Conservation (phyloP, 352 stramenopile genomes). For the Globisporangium nodosum region DNA sequence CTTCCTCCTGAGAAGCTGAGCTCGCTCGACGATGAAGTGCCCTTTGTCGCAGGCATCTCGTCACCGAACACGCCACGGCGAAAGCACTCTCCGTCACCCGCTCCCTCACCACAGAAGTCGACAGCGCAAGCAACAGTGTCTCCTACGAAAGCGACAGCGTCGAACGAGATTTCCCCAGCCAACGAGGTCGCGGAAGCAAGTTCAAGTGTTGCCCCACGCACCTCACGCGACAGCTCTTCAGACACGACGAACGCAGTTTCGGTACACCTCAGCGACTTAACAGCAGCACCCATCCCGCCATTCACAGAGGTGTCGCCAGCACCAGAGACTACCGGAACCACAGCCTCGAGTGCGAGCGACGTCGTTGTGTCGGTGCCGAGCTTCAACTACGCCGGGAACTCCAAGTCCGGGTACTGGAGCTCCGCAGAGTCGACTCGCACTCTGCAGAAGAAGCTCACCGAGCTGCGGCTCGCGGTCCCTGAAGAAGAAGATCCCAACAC, state of each 20-base stretch:
- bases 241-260: background rate
- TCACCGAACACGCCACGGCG: constrained; percentile 14
- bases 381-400: constrained; percentile 15
- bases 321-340: background rate
- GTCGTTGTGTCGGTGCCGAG: background rate
- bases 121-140: background rate
- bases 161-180: too few relatives aligned
- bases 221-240: background rate
- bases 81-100: constrained; percentile 1
- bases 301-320: background rate
- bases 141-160: background rate
- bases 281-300: background rate
- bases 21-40: constrained; percentile 38
- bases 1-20: constrained; percentile 19
- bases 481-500: constrained; percentile 9
- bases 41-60: constrained; percentile 19
- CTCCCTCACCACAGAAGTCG: constrained; percentile 2
- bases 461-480: constrained; percentile 10
- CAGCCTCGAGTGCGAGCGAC: background rate
- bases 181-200: background rate
- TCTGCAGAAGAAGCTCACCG: constrained; percentile 16
- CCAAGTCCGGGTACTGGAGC: constrained; percentile 16
- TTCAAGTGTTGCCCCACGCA: background rate
- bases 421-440: constrained; percentile 17
- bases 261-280: background rate